Base-by-base conservation (phyloP, 768 basidiomycete genomes). In the Tylopilus vinaceipallidus region DNA sequence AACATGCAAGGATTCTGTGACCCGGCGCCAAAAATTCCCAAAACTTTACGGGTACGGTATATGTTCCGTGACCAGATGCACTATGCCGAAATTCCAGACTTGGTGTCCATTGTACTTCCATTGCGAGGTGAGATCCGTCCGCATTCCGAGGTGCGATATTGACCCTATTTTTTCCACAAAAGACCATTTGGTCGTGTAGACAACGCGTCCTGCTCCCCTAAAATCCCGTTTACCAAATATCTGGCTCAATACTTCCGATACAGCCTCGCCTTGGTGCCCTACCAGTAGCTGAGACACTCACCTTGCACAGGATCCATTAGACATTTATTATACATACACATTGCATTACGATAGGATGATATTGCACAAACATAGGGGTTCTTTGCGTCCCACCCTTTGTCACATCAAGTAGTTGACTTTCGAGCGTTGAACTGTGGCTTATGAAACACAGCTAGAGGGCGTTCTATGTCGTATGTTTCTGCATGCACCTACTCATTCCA, bases 1-100 rank as follows among this genome's bases (percentile, higher is more conserved):
- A 79, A 82, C 23, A 74, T 95, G 34, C 84, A 90, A 61, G 92
- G 92, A n/a, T 93, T 97, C 73, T 84, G 81, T 62, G 92, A 95
- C 71, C 88, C 89, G 48, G 83, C 84, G 16, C 84, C 88, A 13
- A 82, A 81, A n/a, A 74, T 78, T 47, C 69, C 77, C 41, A 94
- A 95, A 72, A 72, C 73, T 6, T 71, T 94, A 44, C 75, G 81
- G 26, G 74, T 95, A 33, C 80, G 82, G 38, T 95, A 95, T 69
- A 69, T 78, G 40, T 97, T 95, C 75, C 77, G 79, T 60, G 83
- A 82, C 35, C 78, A 78, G 50, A 60, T 72, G 68, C 92, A 95
- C 63, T 88, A 83, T 60, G 82, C 84, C 63, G 89, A 91, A 63
- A 82, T 87, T 47, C 78, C 84, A 55, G 88, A 86, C 63, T 79